A percentile compares a stretch with the other conserved stretches of the same genome.
Conservation (phyloP, 805 yeast species). For the Ogataea pilisensis region DNA sequence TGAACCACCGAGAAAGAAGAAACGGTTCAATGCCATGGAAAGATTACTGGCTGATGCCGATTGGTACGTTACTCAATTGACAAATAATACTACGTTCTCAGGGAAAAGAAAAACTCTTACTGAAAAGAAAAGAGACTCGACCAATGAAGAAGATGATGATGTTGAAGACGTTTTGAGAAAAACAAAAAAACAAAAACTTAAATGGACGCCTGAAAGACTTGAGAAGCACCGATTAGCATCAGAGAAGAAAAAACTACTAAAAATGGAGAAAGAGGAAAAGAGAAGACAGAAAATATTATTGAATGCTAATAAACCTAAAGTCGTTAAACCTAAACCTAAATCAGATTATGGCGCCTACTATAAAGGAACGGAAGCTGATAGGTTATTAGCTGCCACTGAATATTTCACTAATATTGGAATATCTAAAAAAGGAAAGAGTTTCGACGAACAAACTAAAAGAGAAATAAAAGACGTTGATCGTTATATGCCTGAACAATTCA, state of each 20-base stretch:
- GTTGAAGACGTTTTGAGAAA: no score
- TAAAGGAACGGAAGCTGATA: conserved; percentile 16
- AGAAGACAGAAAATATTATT: conserved; percentile 1
- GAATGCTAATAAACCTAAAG: no score
- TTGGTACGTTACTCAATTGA: conserved; percentile 24
- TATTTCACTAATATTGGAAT: conserved; percentile 22
- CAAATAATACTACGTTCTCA: no score
- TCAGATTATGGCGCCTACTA: conserved; percentile 11
- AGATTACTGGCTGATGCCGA: conserved; percentile 22
- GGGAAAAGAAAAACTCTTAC: no score
- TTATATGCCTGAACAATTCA: neutral
- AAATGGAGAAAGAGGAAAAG: conserved; percentile 3
- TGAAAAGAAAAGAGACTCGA: conserved; percentile 8
- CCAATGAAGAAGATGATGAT: conserved; percentile 1
- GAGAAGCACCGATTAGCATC: no score
- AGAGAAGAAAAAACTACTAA: conserved; percentile 1
- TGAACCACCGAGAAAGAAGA: neutral
- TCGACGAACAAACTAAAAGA: conserved; percentile 6
- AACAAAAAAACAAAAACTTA: no score
- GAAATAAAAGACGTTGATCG: conserved; percentile 8
- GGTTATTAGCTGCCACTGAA: conserved; percentile 23
- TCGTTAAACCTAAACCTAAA: neutral
- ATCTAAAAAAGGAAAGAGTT: conserved; percentile 2
- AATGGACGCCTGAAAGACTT: no score
- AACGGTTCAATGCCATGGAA: conserved; percentile 7